Evolutionary conservation across 176 grass and related monocot species (phyloP).

Genomic region (Juncus inflexus): DNA sequence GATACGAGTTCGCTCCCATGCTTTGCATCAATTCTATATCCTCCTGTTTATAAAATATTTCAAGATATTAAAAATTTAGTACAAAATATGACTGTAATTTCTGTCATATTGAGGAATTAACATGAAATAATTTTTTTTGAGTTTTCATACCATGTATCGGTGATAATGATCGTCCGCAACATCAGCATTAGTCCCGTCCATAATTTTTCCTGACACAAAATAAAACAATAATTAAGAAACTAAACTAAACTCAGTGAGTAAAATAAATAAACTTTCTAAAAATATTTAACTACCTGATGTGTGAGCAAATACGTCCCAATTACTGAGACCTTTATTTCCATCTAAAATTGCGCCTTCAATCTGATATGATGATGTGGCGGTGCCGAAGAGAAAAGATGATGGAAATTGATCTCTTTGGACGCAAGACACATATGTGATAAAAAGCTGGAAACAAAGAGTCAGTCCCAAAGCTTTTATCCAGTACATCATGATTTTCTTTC

Average conservation of each 20-base stretch:
- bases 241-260: not conserved
- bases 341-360: constrained; percentile 84
- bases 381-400: constrained; percentile 59
- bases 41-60: constrained; percentile 27
- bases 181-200: constrained; percentile 44
- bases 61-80: not conserved
- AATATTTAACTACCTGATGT: constrained; percentile 25
- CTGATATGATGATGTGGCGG: constrained; percentile 60
- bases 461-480: constrained; percentile 1
- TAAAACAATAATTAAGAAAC: constrained; percentile 2
- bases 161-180: constrained; percentile 56
- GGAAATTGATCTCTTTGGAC: constrained; percentile 43
- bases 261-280: not conserved
- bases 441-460: constrained; percentile 10
- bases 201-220: constrained; percentile 34
- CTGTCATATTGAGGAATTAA: too few relatives aligned
- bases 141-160: constrained; percentile 35
- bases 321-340: constrained; percentile 61
- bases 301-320: constrained; percentile 88
- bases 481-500: not conserved
- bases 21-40: constrained; percentile 56
- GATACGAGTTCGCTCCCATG: constrained; percentile 50
- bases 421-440: constrained; percentile 21
- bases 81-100: too few relatives aligned
- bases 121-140: not conserved